A percentile compares a stretch with the other conserved stretches of the same genome.
phyloP scores from a whole-genome alignment of 345 rosid species.

The Viola odorata region DNA sequence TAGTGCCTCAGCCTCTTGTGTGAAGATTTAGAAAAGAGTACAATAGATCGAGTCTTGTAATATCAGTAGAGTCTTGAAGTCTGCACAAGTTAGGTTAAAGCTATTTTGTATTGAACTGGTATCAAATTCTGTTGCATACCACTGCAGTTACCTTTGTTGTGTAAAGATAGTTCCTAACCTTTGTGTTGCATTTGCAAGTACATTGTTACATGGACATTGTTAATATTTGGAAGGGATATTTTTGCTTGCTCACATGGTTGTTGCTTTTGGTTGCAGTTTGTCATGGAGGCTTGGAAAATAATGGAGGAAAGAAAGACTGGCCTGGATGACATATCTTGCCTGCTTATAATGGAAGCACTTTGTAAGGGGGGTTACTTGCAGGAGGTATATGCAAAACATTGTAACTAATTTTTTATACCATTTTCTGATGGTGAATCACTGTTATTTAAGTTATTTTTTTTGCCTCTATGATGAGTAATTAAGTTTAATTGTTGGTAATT shows the following conservation, averaged over 20 bases:
- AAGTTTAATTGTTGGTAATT: neutral
- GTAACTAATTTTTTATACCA: neutral
- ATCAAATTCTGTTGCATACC: neutral
- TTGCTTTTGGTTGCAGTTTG: constrained; percentile 54
- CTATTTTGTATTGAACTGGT: no score
- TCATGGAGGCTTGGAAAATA: constrained; percentile 69
- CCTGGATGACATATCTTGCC: constrained; percentile 36
- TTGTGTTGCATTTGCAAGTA: no score
- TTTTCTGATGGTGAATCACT: neutral
- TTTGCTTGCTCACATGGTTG: no score
- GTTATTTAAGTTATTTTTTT: neutral
- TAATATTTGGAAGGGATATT: no score
- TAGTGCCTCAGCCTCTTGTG: no score
- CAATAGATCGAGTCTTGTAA: no score
- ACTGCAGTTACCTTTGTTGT: neutral
- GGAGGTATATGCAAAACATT: constrained; percentile 44
- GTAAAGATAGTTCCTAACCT: no score
- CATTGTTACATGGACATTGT: no score
- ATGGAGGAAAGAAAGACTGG: constrained; percentile 53
- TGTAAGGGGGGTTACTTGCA: constrained; percentile 73
- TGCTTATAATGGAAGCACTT: constrained; percentile 58
- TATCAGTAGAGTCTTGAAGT: no score
- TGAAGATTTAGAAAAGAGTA: no score
- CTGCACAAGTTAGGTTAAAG: no score
- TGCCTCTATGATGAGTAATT: neutral